Percentiles rank a stretch among this genome's conserved stretches.
Evolutionary conservation across 208 protist species (phyloP).

Genomic region (Leishmania martiniquensis): DNA sequence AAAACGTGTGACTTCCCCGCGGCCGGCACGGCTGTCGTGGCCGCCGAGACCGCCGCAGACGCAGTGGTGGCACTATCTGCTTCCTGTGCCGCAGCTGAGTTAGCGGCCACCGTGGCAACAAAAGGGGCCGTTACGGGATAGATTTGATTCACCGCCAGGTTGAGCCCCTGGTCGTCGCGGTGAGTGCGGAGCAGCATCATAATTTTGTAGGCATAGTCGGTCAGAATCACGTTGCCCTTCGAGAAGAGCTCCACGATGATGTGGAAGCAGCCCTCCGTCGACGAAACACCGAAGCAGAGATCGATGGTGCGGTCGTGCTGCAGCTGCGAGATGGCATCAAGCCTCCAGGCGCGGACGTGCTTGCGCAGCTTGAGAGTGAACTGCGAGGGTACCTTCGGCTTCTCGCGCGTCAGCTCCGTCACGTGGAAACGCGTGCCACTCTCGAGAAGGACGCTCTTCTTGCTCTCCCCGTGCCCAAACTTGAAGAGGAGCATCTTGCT

Average conservation of each 20-base stretch:
- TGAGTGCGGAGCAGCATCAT: conserved; percentile 94
- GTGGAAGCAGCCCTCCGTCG: conserved; percentile 72
- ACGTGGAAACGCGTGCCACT: conserved; percentile 94
- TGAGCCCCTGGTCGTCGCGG: conserved; percentile 77
- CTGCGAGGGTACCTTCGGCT: conserved; percentile 90
- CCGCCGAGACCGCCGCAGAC: background rate
- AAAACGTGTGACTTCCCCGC: conserved; percentile 9
- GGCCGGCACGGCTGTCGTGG: background rate
- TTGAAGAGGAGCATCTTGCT: conserved; percentile 95
- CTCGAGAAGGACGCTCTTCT: conserved; percentile 92
- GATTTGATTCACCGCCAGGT: conserved; percentile 61
- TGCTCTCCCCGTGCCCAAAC: conserved; percentile 91
- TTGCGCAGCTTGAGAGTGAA: conserved; percentile 96
- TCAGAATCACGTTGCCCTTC: conserved; percentile 97
- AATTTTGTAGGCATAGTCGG: conserved; percentile 94
- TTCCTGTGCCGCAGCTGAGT: background rate
- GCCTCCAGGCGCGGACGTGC: conserved; percentile 93
- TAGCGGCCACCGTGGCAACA: background rate
- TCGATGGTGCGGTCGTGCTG: conserved; percentile 97
- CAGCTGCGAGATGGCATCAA: conserved; percentile 94
- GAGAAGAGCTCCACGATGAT: conserved; percentile 91
- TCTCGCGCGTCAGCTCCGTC: conserved; percentile 91
- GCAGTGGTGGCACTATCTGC: background rate
- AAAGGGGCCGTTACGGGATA: conserved; percentile 71
- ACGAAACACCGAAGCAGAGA: conserved; percentile 92